Evolutionary conservation across 768 basidiomycete species (phyloP).

Genomic region (Xerocomellus intermedius): DNA sequence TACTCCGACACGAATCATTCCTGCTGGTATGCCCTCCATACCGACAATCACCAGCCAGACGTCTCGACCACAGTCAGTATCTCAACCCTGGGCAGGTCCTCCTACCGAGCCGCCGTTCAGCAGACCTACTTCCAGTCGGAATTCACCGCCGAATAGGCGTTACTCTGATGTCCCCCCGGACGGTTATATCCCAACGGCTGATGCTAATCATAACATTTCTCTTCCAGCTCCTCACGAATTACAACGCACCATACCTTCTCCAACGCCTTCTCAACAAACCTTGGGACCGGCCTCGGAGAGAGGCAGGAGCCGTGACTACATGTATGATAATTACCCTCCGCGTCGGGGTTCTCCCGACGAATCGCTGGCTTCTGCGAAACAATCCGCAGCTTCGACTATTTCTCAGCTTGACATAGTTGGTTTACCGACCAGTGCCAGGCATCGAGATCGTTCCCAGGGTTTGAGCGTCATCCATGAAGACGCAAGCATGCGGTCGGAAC

Average conservation of each 20-base stretch:
- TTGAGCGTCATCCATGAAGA: conserved; percentile 35
- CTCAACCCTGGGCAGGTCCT: conserved; percentile 20
- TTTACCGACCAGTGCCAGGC: conserved; percentile 17
- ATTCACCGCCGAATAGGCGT: conserved; percentile 14
- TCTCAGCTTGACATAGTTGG: conserved; percentile 35
- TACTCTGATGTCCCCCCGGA: conserved; percentile 42
- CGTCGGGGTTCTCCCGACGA: conserved; percentile 30
- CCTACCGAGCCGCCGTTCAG: conserved; percentile 7
- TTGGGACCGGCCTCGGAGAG: conserved; percentile 21
- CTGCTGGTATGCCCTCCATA: conserved; percentile 5
- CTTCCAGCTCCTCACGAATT: conserved; percentile 55
- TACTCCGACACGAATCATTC: conserved; percentile 9
- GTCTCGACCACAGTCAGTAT: conserved; percentile 14
- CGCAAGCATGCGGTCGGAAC: conserved; percentile 27
- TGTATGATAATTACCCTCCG: conserved; percentile 18
- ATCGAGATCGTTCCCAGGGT: conserved; percentile 23
- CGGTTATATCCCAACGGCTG: conserved; percentile 48
- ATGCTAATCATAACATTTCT: conserved; percentile 37
- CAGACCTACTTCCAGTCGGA: conserved; percentile 21
- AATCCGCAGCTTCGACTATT: conserved; percentile 30
- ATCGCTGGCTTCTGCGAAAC: conserved; percentile 29
- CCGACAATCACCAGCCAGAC: conserved; percentile 13
- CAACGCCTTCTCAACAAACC: conserved; percentile 27
- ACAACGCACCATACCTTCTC: conserved; percentile 29
- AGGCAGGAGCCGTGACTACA: conserved; percentile 22